Evolutionary conservation across 768 basidiomycete species (phyloP), one percentile per base, ranked within the genome.

Genomic region (Boletus reticuloceps): DNA sequence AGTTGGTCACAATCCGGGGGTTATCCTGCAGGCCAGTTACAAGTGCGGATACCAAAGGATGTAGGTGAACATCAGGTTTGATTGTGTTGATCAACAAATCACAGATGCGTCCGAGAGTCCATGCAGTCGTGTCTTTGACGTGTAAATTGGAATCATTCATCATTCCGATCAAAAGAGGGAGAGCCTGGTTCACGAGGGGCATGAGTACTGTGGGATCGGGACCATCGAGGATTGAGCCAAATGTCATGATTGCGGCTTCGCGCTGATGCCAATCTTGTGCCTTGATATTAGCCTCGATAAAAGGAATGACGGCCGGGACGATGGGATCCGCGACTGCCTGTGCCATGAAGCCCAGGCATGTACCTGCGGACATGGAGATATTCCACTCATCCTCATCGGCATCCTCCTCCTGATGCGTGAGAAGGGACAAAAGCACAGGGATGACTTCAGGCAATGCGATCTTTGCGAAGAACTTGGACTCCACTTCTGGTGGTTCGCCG

Each of bases 301-400:
- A 99, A 9, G 97, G 96, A 51, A 99, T 95, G 49, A 98, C 91
- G 8, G 87, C 86, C 1, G 89, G 85, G 11, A 99, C 96, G 60
- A 99, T 90, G 13, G 82, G 77, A 68, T 99, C 96, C 52, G 89
- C 82, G 12, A 98, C 93, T 29, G 94, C 91, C 55, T 88, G 86
- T 0, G 97, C 93, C 58, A 98, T 84, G 50, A 94, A 86, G 20
- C 84, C 78, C 50, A 99, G 79, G 71, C 94, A 97, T 3, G 92
- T 95, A 20, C 89, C 93, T 11, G 93, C 95, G 19, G 96, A 93
- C 96, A 98, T 98, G 16, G 94, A 88, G 40, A 96, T 85, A 65
- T 96, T 96, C 97, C 97, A 99, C 69, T 99, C 97, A 62, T 98
- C 97, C 60, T 98, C 96, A 42, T 96, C 94, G 1, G 93, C 94